Conservation (phyloP, 768 basidiomycete species). For the Trametes cinnabarina region DNA sequence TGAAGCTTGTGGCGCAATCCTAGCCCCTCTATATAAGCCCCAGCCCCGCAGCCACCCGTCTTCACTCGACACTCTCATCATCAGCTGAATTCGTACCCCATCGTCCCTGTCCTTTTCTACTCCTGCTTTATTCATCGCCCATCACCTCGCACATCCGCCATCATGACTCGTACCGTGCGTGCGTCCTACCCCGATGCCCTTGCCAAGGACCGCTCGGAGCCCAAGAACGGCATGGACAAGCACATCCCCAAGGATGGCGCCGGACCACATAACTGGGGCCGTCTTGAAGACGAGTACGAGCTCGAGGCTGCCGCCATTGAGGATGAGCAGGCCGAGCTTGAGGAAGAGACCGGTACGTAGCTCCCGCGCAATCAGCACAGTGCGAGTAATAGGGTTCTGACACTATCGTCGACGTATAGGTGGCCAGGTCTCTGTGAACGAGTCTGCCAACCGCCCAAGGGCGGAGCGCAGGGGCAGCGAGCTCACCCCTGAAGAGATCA, state of each 20-base stretch:
- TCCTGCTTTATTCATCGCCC: neutral
- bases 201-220: conserved; percentile 73
- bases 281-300: conserved; percentile 57
- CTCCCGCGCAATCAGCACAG: neutral
- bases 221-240: conserved; percentile 72
- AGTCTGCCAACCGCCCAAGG: conserved; percentile 1
- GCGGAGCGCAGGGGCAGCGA: conserved; percentile 34
- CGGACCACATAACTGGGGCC: conserved; percentile 87
- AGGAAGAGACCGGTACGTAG: conserved; percentile 27
- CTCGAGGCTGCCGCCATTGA: conserved; percentile 55
- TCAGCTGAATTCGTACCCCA: neutral
- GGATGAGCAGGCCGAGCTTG: conserved; percentile 54
- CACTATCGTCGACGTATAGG: neutral
- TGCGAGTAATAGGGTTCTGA: neutral
- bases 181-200: conserved; percentile 69
- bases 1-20: conserved; percentile 7
- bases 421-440: conserved; percentile 9
- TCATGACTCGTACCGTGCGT: conserved; percentile 81
- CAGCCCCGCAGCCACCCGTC: conserved; percentile 3
- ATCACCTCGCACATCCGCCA: conserved; percentile 20
- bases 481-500: conserved; percentile 62
- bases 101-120: neutral
- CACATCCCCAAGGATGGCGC: conserved; percentile 75
- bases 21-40: conserved; percentile 13
- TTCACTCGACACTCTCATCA: conserved; percentile 10